Percentiles rank a stretch among this genome's conserved stretches.
Evolutionary conservation across 495 filamentous ascomycete species (phyloP).

Genomic region (Lasiosphaeria ovina): DNA sequence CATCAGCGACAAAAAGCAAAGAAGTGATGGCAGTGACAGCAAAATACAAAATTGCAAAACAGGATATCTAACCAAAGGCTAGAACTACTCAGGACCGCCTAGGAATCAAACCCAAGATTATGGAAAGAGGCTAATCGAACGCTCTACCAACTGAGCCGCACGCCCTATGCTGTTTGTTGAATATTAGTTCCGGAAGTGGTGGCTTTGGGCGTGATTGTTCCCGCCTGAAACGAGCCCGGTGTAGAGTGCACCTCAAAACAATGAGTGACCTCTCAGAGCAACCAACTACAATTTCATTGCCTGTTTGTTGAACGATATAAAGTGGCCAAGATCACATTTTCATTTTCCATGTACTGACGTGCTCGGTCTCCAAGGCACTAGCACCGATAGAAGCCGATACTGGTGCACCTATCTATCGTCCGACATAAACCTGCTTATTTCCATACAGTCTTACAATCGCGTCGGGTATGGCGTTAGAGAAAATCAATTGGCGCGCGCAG

Average conservation of each 20-base stretch:
- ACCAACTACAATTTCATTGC: neutral
- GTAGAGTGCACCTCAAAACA: neutral
- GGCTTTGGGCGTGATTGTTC: neutral
- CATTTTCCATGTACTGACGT: neutral
- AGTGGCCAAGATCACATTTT: neutral
- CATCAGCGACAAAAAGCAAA: neutral
- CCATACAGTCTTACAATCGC: neutral
- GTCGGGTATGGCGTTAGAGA: neutral
- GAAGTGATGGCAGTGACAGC: neutral
- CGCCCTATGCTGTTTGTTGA: neutral
- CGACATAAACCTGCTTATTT: neutral
- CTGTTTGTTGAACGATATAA: neutral
- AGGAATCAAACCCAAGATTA: neutral
- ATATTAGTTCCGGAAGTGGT: neutral
- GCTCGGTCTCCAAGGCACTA: neutral
- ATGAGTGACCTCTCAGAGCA: neutral
- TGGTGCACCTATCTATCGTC: neutral
- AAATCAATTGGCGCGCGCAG: neutral
- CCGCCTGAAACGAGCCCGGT: neutral
- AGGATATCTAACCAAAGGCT: neutral
- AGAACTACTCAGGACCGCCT: neutral
- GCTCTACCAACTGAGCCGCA: neutral
- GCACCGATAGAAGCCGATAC: neutral
- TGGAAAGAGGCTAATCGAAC: neutral
- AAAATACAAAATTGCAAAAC: neutral